Percentiles rank a stretch among this genome's conserved stretches.
Conservation (phyloP, 805 yeast genomes). For the Suhomyces xylopsoci region DNA sequence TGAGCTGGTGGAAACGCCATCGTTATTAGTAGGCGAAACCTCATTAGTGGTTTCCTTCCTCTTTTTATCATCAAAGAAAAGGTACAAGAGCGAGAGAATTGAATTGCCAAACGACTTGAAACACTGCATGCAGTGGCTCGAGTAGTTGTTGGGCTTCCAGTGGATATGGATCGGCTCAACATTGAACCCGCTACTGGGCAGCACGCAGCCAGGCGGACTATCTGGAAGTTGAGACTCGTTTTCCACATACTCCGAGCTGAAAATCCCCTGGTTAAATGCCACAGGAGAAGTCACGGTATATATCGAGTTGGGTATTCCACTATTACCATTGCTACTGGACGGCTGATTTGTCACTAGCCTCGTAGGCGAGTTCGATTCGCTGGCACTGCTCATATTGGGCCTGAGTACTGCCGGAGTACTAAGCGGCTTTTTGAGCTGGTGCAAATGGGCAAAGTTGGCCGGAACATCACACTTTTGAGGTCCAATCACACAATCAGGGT, state of each 20-base stretch:
- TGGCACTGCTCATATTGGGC: constrained; percentile 19
- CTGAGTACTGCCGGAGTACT: constrained; percentile 54
- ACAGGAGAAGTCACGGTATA: constrained; percentile 8
- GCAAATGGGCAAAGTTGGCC: constrained; percentile 17
- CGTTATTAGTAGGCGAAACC: background rate
- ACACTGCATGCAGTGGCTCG: constrained; percentile 43
- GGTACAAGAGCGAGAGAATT: constrained; percentile 8
- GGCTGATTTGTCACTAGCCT: background rate
- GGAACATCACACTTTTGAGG: background rate
- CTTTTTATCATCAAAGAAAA: constrained; percentile 5
- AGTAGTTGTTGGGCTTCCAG: constrained; percentile 47
- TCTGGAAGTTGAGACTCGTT: background rate
- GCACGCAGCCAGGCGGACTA: background rate
- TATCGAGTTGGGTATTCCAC: constrained; percentile 1
- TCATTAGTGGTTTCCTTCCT: background rate
- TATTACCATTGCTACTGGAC: background rate
- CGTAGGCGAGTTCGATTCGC: constrained; percentile 1
- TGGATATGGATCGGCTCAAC: constrained; percentile 50
- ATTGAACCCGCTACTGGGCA: background rate
- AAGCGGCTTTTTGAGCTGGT: constrained; percentile 45
- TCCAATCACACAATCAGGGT: background rate
- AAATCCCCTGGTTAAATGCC: background rate
- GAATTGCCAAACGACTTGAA: constrained; percentile 30
- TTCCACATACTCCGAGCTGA: background rate
- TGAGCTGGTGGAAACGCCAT: background rate